Evolutionary conservation across 1,284 basidiomycete genomes (phyloP).

Genomic region (Moniliophthora roreri): DNA sequence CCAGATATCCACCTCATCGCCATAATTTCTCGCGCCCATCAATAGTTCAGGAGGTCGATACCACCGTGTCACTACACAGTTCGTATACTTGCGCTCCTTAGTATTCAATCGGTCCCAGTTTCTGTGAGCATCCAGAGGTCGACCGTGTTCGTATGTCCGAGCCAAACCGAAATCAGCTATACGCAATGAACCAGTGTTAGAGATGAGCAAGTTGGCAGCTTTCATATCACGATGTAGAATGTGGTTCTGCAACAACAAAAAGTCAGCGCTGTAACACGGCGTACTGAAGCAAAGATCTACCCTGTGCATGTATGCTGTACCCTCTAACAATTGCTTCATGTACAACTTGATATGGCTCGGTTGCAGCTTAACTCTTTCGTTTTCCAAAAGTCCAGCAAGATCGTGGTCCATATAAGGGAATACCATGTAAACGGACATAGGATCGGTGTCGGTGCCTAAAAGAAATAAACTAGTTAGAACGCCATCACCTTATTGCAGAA

Average conservation of each 20-base stretch:
- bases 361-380: slow-evolving; percentile 79
- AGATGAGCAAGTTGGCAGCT: slow-evolving; percentile 95
- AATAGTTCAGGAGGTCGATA: slow-evolving; percentile 96
- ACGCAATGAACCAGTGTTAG: slow-evolving; percentile 78
- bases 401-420: slow-evolving; percentile 99
- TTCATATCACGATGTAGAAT: slow-evolving; percentile 99
- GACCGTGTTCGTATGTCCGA: slow-evolving; percentile 60
- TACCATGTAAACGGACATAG: slow-evolving; percentile 94
- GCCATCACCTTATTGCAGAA: not conserved
- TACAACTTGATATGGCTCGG: slow-evolving; percentile 93
- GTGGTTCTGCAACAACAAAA: slow-evolving; percentile 67
- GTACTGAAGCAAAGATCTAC: slow-evolving; percentile 40
- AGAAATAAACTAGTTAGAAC: not conserved
- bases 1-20: slow-evolving; percentile 97
- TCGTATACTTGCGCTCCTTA: slow-evolving; percentile 80
- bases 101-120: too few relatives aligned
- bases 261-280: slow-evolving; percentile 9
- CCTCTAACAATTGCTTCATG: slow-evolving; percentile 93
- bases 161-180: slow-evolving; percentile 99
- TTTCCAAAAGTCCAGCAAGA: slow-evolving; percentile 91
- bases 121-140: too few relatives aligned
- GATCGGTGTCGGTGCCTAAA: slow-evolving; percentile 61
- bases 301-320: slow-evolving; percentile 92
- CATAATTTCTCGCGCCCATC: slow-evolving; percentile 87
- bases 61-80: slow-evolving; percentile 99